Percentiles rank a stretch among this genome's conserved stretches.
phyloP scores from a whole-genome alignment of 2,329 filamentous ascomycete genomes.

The Ophiosphaerella korrae region DNA sequence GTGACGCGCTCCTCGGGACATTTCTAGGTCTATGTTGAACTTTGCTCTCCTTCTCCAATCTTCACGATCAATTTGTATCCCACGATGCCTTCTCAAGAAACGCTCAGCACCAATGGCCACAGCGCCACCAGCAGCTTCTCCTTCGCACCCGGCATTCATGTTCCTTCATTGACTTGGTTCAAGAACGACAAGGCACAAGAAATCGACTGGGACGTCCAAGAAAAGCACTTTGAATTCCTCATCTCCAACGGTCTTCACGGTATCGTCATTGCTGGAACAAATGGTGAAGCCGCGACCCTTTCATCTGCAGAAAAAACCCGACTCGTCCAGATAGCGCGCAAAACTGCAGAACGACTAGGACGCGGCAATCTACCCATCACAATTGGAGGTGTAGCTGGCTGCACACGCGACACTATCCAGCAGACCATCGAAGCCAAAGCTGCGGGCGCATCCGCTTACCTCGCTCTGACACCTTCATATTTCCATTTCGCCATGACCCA shows the following conservation, averaged over 20 bases:
- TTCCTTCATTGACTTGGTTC: conserved; percentile 64
- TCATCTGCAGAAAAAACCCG: conserved; percentile 47
- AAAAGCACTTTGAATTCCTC: conserved; percentile 60
- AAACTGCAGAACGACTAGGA: conserved; percentile 43
- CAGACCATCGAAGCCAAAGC: conserved; percentile 46
- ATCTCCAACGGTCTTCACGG: conserved; percentile 60
- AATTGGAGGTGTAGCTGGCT: conserved; percentile 48
- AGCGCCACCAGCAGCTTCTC: conserved; percentile 35
- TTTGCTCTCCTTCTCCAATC: neutral
- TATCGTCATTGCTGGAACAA: conserved; percentile 52
- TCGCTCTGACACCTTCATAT: conserved; percentile 49
- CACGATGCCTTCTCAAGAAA: conserved; percentile 38
- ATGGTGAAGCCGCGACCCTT: conserved; percentile 53
- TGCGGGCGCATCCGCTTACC: conserved; percentile 46
- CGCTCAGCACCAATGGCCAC: conserved; percentile 30
- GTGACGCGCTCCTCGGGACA: conserved; percentile 11
- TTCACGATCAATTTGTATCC: neutral
- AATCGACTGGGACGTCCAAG: conserved; percentile 62
- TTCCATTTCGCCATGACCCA: conserved; percentile 49
- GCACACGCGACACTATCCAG: conserved; percentile 50
- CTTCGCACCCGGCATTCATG: conserved; percentile 60
- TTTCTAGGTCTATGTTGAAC: neutral
- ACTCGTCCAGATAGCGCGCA: conserved; percentile 47
- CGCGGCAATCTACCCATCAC: conserved; percentile 48
- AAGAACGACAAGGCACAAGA: conserved; percentile 54